Percentiles rank a stretch among this genome's conserved stretches.
Evolutionary conservation across 1,284 basidiomycete species (phyloP).

Genomic region (Rhodotorula sp.): DNA sequence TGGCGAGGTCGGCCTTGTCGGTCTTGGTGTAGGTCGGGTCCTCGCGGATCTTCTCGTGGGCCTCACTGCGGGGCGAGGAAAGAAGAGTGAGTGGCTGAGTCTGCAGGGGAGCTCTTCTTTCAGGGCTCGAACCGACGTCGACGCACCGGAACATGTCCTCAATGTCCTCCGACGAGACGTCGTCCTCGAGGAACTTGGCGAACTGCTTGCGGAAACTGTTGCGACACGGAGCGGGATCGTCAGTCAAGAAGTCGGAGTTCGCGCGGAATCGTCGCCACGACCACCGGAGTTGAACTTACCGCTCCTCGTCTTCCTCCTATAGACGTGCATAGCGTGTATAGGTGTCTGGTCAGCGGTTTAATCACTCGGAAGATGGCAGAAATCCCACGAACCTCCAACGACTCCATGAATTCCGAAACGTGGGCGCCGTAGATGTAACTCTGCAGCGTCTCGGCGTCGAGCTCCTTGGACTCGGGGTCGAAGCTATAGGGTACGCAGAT

Average conservation of each 20-base stretch:
- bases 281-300: background rate
- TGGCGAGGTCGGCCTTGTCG: constrained; percentile 71
- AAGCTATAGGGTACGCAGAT: constrained; percentile 56
- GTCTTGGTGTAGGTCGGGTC: constrained; percentile 88
- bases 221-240: background rate
- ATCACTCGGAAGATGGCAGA: too few relatives aligned
- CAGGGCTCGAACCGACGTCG: too few relatives aligned
- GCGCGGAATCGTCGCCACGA: background rate
- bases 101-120: too few relatives aligned
- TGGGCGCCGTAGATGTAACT: constrained; percentile 98
- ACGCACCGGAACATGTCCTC: constrained; percentile 81
- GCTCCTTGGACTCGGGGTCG: constrained; percentile 89
- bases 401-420: constrained; percentile 98
- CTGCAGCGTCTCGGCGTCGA: constrained; percentile 84
- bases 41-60: constrained; percentile 78
- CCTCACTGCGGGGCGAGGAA: constrained; percentile 31
- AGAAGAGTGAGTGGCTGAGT: background rate
- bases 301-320: constrained; percentile 78
- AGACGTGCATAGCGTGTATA: constrained; percentile 48
- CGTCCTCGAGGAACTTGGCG: constrained; percentile 90
- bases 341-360: too few relatives aligned
- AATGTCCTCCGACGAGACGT: constrained; percentile 92
- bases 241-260: background rate
- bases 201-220: constrained; percentile 98
- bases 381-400: background rate